A percentile compares a stretch with the other conserved stretches of the same genome.
Conservation (phyloP, 495 filamentous ascomycete species). For the Hapsidospora chrysogenum region DNA sequence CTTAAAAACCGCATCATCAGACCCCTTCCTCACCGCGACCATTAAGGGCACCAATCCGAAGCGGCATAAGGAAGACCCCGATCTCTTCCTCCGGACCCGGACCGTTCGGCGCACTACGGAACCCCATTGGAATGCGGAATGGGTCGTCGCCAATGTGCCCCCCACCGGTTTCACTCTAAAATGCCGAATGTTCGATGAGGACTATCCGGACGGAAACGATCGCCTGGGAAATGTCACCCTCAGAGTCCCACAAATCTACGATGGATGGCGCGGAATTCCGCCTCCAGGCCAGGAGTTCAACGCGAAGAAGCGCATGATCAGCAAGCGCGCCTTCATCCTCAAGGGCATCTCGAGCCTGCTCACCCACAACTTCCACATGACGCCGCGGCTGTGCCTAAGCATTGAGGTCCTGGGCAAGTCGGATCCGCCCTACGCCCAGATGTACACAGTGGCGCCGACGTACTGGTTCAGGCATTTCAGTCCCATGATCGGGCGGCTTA, state of each 20-base stretch:
- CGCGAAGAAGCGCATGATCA: constrained; percentile 68
- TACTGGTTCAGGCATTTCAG: constrained; percentile 74
- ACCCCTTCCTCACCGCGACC: constrained; percentile 66
- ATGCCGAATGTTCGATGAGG: constrained; percentile 73
- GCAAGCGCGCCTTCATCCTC: constrained; percentile 67
- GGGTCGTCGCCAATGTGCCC: constrained; percentile 78
- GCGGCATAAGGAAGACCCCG: constrained; percentile 66
- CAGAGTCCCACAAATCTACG: constrained; percentile 34
- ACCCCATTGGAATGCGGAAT: constrained; percentile 68
- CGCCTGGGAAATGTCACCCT: constrained; percentile 70
- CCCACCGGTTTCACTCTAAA: constrained; percentile 64
- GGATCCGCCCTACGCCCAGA: constrained; percentile 52
- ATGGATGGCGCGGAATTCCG: constrained; percentile 50
- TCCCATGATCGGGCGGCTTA: constrained; percentile 71
- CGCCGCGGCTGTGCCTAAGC: constrained; percentile 42
- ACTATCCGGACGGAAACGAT: constrained; percentile 74
- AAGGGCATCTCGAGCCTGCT: constrained; percentile 40
- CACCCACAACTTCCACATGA: constrained; percentile 36
- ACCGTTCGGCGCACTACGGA: constrained; percentile 55
- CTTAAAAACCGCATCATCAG: constrained; percentile 56
- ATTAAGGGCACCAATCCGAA: constrained; percentile 42
- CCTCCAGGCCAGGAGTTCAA: constrained; percentile 40
- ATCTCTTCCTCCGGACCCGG: constrained; percentile 52
- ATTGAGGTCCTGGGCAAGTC: constrained; percentile 62
- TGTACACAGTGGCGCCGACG: constrained; percentile 63